Evolutionary conservation across 169 alveolate species (phyloP).

Genomic region (Plasmodium vivax): DNA sequence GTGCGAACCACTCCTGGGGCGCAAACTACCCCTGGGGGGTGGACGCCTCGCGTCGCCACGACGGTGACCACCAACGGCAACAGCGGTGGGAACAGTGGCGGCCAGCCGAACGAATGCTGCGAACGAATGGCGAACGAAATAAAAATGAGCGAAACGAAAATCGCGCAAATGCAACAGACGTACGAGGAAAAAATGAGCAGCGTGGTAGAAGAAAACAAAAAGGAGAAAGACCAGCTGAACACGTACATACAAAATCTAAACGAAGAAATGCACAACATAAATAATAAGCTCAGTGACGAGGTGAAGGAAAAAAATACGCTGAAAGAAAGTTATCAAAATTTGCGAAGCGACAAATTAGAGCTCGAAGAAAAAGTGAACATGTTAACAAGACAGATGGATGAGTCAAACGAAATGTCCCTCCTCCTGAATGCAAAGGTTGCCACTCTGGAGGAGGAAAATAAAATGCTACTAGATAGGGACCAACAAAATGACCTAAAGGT

Average conservation of each 20-base stretch:
- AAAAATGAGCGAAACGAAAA: neutral
- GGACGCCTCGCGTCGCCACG: neutral
- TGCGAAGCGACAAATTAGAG: neutral
- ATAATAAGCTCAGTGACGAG: neutral
- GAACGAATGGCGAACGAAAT: slow-evolving; percentile 9
- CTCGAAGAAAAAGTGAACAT: slow-evolving; percentile 19
- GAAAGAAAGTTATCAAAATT: slow-evolving; percentile 7
- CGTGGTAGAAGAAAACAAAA: slow-evolving; percentile 5
- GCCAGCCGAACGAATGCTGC: neutral
- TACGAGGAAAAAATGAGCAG: neutral
- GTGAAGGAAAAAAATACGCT: slow-evolving; percentile 15
- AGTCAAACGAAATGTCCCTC: slow-evolving; percentile 18
- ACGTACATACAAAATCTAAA: slow-evolving; percentile 11
- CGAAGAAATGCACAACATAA: slow-evolving; percentile 26
- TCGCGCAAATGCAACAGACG: neutral
- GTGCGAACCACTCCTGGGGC: neutral
- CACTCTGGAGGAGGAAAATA: slow-evolving; percentile 44
- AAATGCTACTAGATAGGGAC: slow-evolving; percentile 24
- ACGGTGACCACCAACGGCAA: neutral
- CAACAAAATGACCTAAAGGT: slow-evolving; percentile 1
- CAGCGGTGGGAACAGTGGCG: neutral
- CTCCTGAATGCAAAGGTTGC: slow-evolving; percentile 26
- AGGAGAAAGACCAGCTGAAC: neutral
- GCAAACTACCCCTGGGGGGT: neutral
- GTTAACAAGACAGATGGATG: slow-evolving; percentile 8